Percentiles rank a stretch among this genome's conserved stretches.
Evolutionary conservation across 208 protist species (phyloP).

Genomic region (Trichomonas tenax): DNA sequence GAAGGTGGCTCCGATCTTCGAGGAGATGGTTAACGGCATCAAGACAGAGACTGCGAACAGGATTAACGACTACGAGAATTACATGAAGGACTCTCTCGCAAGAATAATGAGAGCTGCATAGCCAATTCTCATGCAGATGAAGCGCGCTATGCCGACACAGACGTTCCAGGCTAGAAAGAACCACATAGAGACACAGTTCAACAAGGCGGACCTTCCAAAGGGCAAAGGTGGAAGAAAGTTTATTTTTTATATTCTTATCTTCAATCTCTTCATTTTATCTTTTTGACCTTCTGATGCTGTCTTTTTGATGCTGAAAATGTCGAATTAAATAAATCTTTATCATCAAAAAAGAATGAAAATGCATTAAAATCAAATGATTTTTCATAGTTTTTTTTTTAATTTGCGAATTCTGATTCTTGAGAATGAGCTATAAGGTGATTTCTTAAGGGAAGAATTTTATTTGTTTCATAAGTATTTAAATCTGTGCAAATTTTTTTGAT

Average conservation of each 20-base stretch:
- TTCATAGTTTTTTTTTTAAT: too few species aligned
- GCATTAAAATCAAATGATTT: too few species aligned
- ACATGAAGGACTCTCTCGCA: not conserved
- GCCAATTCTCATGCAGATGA: not conserved
- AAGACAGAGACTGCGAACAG: not conserved
- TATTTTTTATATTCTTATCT: not conserved
- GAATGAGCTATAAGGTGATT: too few species aligned
- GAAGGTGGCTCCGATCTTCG: not conserved
- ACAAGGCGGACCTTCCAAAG: not conserved
- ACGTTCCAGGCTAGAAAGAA: constrained; percentile 15
- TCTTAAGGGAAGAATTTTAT: too few species aligned
- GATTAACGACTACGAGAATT: not conserved
- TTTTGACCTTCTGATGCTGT: too few species aligned
- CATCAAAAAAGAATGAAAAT: too few species aligned
- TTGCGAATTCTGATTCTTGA: too few species aligned
- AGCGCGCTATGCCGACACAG: not conserved
- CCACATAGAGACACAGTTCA: not conserved
- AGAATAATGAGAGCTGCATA: not conserved
- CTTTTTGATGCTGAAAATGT: too few species aligned
- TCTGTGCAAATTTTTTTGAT: too few species aligned
- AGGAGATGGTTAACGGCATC: not conserved
- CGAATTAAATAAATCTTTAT: too few species aligned
- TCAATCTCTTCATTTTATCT: too few species aligned
- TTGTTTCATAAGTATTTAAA: too few species aligned
- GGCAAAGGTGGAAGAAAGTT: not conserved